These are phyloP conservation scores for Acacia crassicarpa DNA, from an alignment of 306 rosid species.

Conservation along the genomic window DNA sequence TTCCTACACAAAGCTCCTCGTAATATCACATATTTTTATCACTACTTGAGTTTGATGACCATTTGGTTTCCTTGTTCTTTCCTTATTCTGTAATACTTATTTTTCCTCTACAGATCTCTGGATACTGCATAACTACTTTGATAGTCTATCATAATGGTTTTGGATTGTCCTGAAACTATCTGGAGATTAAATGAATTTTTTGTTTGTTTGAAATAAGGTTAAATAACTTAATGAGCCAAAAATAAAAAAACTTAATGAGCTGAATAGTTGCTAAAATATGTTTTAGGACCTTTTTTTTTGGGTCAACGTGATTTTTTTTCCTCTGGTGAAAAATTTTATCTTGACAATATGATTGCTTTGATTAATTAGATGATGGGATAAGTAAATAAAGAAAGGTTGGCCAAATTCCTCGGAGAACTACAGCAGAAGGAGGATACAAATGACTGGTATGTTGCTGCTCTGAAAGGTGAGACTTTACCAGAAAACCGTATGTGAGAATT, in stretches of 20 bases:
- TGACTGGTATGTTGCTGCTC: conserved; percentile 88
- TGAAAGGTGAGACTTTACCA: conserved; percentile 78
- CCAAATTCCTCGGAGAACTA: conserved; percentile 83
- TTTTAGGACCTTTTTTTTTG: neutral
- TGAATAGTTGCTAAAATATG: neutral
- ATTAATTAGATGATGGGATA: conserved; percentile 79
- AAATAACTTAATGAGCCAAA: no score
- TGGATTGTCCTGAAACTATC: conserved; percentile 1
- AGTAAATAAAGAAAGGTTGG: conserved; percentile 75
- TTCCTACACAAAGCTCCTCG: neutral
- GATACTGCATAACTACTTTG: neutral
- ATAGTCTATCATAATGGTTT: conserved; percentile 4
- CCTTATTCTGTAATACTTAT: neutral
- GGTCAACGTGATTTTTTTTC: neutral
- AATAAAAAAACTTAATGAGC: neutral
- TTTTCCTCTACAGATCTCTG: neutral
- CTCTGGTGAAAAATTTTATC: neutral
- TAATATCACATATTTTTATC: neutral
- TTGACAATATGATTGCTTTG: conserved; percentile 11
- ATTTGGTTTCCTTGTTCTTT: neutral
- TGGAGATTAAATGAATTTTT: neutral
- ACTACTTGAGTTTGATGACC: neutral
- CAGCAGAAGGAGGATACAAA: conserved; percentile 84
- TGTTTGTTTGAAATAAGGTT: neutral
- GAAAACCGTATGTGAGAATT: conserved; percentile 88